Base-by-base conservation (phyloP, 352 stramenopile species). In the Phytophthora tentaculata region DNA sequence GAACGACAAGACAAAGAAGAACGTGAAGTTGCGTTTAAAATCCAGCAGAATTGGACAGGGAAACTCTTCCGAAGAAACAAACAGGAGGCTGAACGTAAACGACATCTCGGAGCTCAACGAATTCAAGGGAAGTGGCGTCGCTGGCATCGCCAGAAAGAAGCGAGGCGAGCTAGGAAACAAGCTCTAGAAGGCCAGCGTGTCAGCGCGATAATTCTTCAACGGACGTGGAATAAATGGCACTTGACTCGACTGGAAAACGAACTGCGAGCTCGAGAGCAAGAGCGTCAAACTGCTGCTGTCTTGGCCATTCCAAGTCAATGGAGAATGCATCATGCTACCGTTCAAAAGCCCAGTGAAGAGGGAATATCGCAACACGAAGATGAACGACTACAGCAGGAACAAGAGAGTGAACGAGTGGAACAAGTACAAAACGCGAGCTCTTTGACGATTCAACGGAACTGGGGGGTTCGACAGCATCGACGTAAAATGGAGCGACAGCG, bases 391-490 rank as follows among this genome's bases (percentile, higher is more conserved):
- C 49, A 58, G 6, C 61, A 67, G 22, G 24, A 52, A 19, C 41
- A 24, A 37, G 35, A 70, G 39, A 52, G 29, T 7, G 67, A 71
- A 28, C 17, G n/a, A 20, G 13, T 70, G 2, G 13, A 52, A n/a
- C 52, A 72, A 32, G 49, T 39, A 22, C 63, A 61, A 37, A 50
- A 61, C 24, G 23, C 69, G 17, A 74, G 37, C 17, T 74, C 60
- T 13, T 22, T 74, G 24, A 71, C 37, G 20, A 74, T 74, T 9
- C 65, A 68, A 23, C 48, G 64, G 14, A 74, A 71, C 17, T 74
- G 59, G 69, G 50, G 50, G 10, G 49, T 29, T 28, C 28, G 51
- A 20, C 65, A 65, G 12, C 56, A 77, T n/a, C 60, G 39, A 39
- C 48, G 47, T 12, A 71, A 67, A 60, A 60, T 76, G 54, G 69